Conservation (phyloP, 2,329 filamentous ascomycete species). For the Hymenotorrendiella dingleyae region DNA sequence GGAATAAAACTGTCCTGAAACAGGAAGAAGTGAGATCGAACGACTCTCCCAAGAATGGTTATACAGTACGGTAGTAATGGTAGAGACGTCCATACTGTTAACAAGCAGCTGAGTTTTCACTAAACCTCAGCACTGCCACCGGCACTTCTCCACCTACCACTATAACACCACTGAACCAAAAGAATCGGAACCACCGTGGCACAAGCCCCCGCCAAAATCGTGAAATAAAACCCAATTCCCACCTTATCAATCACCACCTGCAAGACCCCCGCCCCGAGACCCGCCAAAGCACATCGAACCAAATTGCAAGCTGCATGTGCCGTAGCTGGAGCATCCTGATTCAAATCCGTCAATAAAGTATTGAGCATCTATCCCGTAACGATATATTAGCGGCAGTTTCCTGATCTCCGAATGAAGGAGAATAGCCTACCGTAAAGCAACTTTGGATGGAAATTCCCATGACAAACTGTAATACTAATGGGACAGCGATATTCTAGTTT, state of each 20-base stretch:
- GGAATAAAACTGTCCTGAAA: too few species aligned
- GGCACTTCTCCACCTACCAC: too few species aligned
- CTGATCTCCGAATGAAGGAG: too few species aligned
- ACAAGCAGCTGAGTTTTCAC: too few species aligned
- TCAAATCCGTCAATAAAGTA: constrained; percentile 8
- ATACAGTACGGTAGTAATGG: too few species aligned
- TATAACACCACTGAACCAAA: too few species aligned
- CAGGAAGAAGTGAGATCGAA: too few species aligned
- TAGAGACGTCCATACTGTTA: too few species aligned
- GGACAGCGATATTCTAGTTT: constrained; percentile 5
- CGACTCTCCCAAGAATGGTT: too few species aligned
- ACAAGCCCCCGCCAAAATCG: constrained; percentile 6
- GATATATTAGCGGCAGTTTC: too few species aligned
- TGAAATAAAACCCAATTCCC: constrained; percentile 14
- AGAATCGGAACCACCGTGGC: too few species aligned
- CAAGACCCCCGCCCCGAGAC: constrained; percentile 1
- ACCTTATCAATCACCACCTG: constrained; percentile 9
- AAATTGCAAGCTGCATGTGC: constrained; percentile 9
- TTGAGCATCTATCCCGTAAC: constrained; percentile 4
- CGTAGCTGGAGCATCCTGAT: constrained; percentile 2
- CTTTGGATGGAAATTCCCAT: constrained; percentile 3
- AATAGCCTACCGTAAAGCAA: constrained; percentile 3
- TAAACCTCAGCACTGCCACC: too few species aligned
- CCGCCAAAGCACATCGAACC: constrained; percentile 4
- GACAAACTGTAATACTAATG: constrained; percentile 10